phyloP scores from a whole-genome alignment of 805 yeast species.

The Groenewaldozyma tartarivorans region DNA sequence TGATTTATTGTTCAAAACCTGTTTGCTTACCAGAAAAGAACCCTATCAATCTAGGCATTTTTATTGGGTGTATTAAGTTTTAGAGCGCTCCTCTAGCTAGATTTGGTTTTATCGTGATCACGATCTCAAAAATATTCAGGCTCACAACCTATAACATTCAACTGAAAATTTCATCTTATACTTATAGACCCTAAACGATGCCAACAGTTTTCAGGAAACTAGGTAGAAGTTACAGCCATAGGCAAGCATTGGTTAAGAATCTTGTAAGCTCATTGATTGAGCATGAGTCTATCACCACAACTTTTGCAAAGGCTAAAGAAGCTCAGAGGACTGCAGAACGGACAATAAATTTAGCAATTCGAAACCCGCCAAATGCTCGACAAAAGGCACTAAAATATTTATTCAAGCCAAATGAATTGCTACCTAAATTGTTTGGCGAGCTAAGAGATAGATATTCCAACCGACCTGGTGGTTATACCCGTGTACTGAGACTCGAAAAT shows the following conservation, averaged over 20 bases:
- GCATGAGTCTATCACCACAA: slow-evolving; percentile 63
- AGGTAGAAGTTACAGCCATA: slow-evolving; percentile 39
- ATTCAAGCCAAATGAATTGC: slow-evolving; percentile 38
- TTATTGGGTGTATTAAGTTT: neutral
- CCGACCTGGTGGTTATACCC: slow-evolving; percentile 75
- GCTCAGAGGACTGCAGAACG: slow-evolving; percentile 56
- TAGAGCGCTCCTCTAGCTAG: no score
- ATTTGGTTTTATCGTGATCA: no score
- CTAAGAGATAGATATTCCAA: slow-evolving; percentile 52
- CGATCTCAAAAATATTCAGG: no score
- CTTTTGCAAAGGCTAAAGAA: slow-evolving; percentile 66
- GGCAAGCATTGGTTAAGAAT: slow-evolving; percentile 51
- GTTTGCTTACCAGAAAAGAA: slow-evolving; percentile 39
- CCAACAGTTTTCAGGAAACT: slow-evolving; percentile 20
- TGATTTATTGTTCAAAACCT: no score
- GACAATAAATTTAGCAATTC: slow-evolving; percentile 51
- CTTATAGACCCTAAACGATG: neutral
- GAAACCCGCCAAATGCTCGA: slow-evolving; percentile 16
- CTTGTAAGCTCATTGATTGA: slow-evolving; percentile 58
- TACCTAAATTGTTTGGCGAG: slow-evolving; percentile 60
- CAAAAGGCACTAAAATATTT: slow-evolving; percentile 32
- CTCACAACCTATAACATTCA: neutral
- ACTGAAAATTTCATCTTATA: slow-evolving; percentile 1
- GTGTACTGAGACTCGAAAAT: slow-evolving; percentile 75
- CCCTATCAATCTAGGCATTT: slow-evolving; percentile 34